These are phyloP conservation scores for Houttuynia cordata DNA, from an alignment of 164 flowering plant species.

Conservation along the genomic window DNA sequence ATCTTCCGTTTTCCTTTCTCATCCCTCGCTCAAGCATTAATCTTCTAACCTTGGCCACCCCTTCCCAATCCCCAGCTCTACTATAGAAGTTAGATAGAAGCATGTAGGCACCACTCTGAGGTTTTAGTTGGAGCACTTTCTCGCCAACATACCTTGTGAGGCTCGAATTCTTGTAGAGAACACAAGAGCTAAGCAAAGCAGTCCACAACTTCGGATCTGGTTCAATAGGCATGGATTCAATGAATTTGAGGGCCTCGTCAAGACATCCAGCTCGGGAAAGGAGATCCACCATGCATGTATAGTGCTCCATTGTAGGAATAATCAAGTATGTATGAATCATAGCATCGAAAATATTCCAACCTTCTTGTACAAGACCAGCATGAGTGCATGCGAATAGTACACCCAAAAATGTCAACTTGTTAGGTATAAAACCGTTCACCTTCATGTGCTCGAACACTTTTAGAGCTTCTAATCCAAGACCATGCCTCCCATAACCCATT, in stretches of 20 bases:
- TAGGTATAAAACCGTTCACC: neutral
- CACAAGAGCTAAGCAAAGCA: constrained; percentile 33
- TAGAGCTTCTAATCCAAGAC: constrained; percentile 3
- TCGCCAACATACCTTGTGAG: constrained; percentile 21
- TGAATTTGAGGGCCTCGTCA: constrained; percentile 1
- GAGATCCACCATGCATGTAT: constrained; percentile 11
- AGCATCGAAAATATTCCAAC: neutral
- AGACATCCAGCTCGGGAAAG: constrained; percentile 4
- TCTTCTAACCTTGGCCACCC: constrained; percentile 28
- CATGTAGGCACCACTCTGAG: constrained; percentile 32
- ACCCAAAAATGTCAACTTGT: constrained; percentile 3
- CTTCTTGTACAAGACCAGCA: constrained; percentile 5
- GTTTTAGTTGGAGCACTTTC: constrained; percentile 21
- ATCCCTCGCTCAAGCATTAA: constrained; percentile 30
- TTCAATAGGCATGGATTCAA: constrained; percentile 1
- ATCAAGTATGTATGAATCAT: neutral
- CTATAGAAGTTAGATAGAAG: constrained; percentile 32
- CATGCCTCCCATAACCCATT: constrained; percentile 12
- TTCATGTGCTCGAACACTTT: constrained; percentile 1
- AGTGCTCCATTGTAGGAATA: neutral
- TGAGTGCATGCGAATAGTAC: constrained; percentile 6
- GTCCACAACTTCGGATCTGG: constrained; percentile 31
- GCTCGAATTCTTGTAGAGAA: constrained; percentile 18
- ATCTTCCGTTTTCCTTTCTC: constrained; percentile 33
- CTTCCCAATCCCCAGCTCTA: constrained; percentile 22